Evolutionary conservation across 169 alveolate species (phyloP), one percentile per base, ranked within the genome.

Genomic region (Hepatocystis sp.): DNA sequence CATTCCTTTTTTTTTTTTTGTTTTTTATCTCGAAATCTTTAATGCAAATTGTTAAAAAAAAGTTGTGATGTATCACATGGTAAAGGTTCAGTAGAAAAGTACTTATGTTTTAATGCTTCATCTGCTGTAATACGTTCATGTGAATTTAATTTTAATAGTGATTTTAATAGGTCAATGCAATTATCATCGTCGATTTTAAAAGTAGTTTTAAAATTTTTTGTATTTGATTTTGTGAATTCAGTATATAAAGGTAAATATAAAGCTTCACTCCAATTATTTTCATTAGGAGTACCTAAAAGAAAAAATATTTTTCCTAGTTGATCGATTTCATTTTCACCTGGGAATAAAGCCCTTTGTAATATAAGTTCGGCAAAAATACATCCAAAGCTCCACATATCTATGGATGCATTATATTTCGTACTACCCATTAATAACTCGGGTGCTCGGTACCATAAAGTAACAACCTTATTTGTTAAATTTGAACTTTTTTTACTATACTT

Each of bases 371-470:
- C 98, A 86, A 96, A 95, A 8, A 96, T 95, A 66, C 99, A 96
- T 1, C 99, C 99, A 4, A 92, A 95, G 40, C 97, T 91, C 99
- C 99, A 97, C 84, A 97, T 92, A 85, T 97, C 99, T 55, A 97
- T 96, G 0, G 98, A 95, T 53, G 92, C 91, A 21, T 95, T 95
- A 68, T 97, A 97, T 44, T 93, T 51, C 19, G 93, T 94, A 17
- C 98, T 96, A 15, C 98, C 97, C 71, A 94, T 91, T 56, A 97
- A 93, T 25, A 97, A 96, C 92, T 98, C 99, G 0, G 99, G 99
- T 1, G 98, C 96, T 65, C 99, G 64, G 85, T 97, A 97, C 99
- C 99, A 97, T 63, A 97, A 93, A 11, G 98, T 96, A 13, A 96
- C 97, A 1, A 96, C 98, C 36, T 90, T 86, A 23, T 91, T 92